These are phyloP conservation scores for Cercospora zeina DNA, from an alignment of 2,329 filamentous ascomycete species.

Conservation along the genomic window DNA sequence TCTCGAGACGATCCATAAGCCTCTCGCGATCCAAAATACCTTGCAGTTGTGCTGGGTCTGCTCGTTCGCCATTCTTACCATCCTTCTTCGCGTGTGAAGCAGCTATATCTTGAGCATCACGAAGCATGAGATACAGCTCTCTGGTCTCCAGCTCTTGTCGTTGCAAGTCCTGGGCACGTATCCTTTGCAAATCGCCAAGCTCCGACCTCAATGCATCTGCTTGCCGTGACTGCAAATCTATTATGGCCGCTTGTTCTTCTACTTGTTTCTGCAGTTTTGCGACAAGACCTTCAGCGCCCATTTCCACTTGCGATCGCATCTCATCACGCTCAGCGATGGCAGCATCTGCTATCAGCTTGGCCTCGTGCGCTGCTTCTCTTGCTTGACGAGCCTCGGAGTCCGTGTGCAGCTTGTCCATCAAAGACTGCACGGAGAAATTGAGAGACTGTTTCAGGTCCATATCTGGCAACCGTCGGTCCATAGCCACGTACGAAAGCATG, in stretches of 20 bases:
- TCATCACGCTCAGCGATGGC: conserved; percentile 96
- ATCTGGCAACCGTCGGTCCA: conserved; percentile 92
- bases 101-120: conserved; percentile 94
- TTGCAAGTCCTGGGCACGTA: conserved; percentile 87
- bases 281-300: conserved; percentile 91
- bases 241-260: conserved; percentile 88
- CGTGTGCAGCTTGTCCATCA: conserved; percentile 93
- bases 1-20: conserved; percentile 90
- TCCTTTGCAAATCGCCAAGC: conserved; percentile 78
- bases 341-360: conserved; percentile 88
- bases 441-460: conserved; percentile 98
- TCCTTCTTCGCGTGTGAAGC: conserved; percentile 75
- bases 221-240: conserved; percentile 83
- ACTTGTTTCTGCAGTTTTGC: conserved; percentile 89
- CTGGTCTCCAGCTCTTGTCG: conserved; percentile 93
- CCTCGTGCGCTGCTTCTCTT: conserved; percentile 86
- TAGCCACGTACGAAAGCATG: conserved; percentile 99
- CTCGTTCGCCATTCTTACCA: conserved; percentile 55
- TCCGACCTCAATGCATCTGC: conserved; percentile 87
- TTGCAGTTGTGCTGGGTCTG: conserved; percentile 75
- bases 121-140: conserved; percentile 96
- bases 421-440: conserved; percentile 93
- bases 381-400: conserved; percentile 92
- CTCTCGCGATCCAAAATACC: conserved; percentile 90
- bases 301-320: conserved; percentile 80